Conservation (phyloP, 331 rosid species). For the Malus hybrid region DNA sequence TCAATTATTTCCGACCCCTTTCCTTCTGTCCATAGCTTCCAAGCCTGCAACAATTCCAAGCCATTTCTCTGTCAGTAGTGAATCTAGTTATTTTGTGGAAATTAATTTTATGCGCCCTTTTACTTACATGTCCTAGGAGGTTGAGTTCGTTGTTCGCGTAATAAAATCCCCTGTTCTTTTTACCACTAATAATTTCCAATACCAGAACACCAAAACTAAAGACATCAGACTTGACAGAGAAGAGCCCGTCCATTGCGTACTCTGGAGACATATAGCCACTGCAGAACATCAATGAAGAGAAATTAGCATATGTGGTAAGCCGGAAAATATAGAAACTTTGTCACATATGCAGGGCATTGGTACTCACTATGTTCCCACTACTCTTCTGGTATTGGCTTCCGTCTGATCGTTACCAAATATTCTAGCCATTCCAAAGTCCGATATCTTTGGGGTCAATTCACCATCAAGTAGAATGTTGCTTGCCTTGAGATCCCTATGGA, state of each 20-base stretch:
- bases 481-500: background rate
- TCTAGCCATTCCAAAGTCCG: conserved; percentile 89
- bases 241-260: conserved; percentile 71
- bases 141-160: conserved; percentile 42
- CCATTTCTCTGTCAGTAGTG: background rate
- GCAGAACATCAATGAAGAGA: background rate
- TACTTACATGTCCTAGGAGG: conserved; percentile 61
- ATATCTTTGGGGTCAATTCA: conserved; percentile 70
- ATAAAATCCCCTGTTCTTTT: conserved; percentile 65
- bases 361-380: conserved; percentile 89
- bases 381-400: conserved; percentile 54
- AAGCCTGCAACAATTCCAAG: conserved; percentile 37
- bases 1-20: conserved; percentile 45
- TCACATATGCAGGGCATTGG: background rate
- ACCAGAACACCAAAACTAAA: conserved; percentile 78
- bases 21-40: conserved; percentile 65
- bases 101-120: background rate
- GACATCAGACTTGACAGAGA: conserved; percentile 71
- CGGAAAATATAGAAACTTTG: background rate
- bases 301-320: background rate
- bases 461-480: conserved; percentile 55
- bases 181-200: conserved; percentile 59
- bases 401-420: conserved; percentile 26
- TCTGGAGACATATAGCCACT: conserved; percentile 93
- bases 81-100: background rate